phyloP scores from a whole-genome alignment of 2,329 filamentous ascomycete genomes.

The Apiospora phragmitis region DNA sequence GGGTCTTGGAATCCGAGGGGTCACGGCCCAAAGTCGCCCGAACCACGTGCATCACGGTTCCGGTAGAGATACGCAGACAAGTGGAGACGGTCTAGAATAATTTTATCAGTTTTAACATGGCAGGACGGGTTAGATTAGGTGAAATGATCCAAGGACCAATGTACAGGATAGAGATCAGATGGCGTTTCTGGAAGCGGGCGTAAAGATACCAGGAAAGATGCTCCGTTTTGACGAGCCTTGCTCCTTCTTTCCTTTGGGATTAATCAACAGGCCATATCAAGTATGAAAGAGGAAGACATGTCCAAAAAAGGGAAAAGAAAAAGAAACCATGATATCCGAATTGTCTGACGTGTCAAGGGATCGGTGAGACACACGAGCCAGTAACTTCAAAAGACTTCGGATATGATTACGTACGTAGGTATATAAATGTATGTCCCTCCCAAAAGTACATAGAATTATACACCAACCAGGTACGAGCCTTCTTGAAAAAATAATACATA shows the following conservation, averaged over 20 bases:
- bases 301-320: neutral
- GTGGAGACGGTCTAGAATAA: constrained; percentile 37
- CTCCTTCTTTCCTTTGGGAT: neutral
- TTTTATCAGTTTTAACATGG: neutral
- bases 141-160: neutral
- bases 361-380: neutral
- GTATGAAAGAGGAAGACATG: neutral
- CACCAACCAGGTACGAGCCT: too few relatives aligned
- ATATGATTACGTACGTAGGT: neutral
- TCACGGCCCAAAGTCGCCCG: constrained; percentile 40
- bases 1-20: constrained; percentile 29
- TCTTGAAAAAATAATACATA: neutral
- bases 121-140: neutral
- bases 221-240: neutral
- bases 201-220: neutral
- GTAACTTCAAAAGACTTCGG: neutral
- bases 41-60: constrained; percentile 38
- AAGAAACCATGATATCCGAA: neutral
- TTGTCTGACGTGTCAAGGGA: neutral
- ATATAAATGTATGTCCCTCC: neutral
- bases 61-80: constrained; percentile 41
- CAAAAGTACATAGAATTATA: too few relatives aligned
- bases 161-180: neutral
- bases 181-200: neutral
- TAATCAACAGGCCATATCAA: neutral